phyloP scores from a whole-genome alignment of 768 basidiomycete genomes.

The Russula earlei region DNA sequence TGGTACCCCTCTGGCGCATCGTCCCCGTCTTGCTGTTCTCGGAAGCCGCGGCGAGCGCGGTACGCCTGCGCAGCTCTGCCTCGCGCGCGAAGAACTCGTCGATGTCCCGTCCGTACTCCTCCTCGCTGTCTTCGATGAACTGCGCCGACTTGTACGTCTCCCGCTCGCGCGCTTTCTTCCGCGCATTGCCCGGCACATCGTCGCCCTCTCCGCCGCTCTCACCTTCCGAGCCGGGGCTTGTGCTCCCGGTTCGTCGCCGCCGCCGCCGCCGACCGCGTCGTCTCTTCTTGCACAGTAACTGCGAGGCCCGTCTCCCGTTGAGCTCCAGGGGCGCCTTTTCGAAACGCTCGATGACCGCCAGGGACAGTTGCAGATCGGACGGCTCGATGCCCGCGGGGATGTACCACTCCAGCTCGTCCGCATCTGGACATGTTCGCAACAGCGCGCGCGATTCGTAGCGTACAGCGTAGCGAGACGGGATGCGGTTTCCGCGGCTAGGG shows the following conservation, averaged over 20 bases:
- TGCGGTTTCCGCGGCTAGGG: slow-evolving; percentile 7
- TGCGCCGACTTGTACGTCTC: slow-evolving; percentile 80
- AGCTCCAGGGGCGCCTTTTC: slow-evolving; percentile 73
- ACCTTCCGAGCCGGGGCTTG: slow-evolving; percentile 36
- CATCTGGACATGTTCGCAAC: slow-evolving; percentile 31
- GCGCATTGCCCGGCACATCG: slow-evolving; percentile 31
- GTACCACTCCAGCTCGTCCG: slow-evolving; percentile 75
- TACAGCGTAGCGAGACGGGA: slow-evolving; percentile 1
- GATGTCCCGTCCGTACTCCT: slow-evolving; percentile 62
- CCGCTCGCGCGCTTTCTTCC: slow-evolving; percentile 57
- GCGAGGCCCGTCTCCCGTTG: slow-evolving; percentile 63
- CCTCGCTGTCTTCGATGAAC: slow-evolving; percentile 89
- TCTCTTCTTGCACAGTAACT: slow-evolving; percentile 54
- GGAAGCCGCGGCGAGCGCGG: slow-evolving; percentile 31
- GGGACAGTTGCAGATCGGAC: slow-evolving; percentile 53
- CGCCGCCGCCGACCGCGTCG: slow-evolving; percentile 42
- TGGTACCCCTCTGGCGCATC: slow-evolving; percentile 42
- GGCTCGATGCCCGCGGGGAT: slow-evolving; percentile 67
- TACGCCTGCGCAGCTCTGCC: slow-evolving; percentile 47
- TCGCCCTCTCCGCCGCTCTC: slow-evolving; percentile 22
- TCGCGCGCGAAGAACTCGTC: slow-evolving; percentile 77
- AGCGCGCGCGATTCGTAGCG: not conserved
- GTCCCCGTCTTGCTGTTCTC: slow-evolving; percentile 36
- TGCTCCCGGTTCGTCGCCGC: slow-evolving; percentile 38
- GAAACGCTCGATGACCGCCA: slow-evolving; percentile 77